Evolutionary conservation across 345 rosid genomes (phyloP).

Genomic region (Brassica rapa): DNA sequence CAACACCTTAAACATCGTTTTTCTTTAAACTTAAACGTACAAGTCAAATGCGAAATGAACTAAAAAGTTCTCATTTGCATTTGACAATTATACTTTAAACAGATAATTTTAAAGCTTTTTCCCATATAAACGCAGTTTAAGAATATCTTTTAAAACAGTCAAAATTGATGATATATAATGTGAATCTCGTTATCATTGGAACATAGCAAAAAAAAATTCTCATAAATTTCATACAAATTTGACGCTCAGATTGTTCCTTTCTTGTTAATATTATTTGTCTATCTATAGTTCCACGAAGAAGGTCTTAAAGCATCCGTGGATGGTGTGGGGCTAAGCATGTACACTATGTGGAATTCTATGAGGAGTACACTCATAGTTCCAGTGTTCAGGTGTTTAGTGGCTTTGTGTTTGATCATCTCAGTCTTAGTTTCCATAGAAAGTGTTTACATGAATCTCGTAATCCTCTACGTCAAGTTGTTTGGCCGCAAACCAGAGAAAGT

Average conservation of each 20-base stretch:
- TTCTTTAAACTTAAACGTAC: not conserved
- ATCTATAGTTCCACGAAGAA: conserved; percentile 14
- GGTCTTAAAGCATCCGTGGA: conserved; percentile 7
- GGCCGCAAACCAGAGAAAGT: conserved; percentile 40
- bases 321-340: conserved; percentile 7
- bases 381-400: conserved; percentile 37
- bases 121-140: not conserved
- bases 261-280: not conserved
- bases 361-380: conserved; percentile 46
- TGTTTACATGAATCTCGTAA: conserved; percentile 51
- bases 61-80: not conserved
- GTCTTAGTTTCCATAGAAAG: conserved; percentile 50
- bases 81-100: not conserved
- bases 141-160: not conserved
- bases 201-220: not conserved
- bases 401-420: conserved; percentile 47
- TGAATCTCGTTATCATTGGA: not conserved
- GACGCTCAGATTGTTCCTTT: not conserved
- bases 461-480: conserved; percentile 44
- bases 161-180: not conserved
- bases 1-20: not conserved
- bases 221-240: not conserved
- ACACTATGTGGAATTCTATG: conserved; percentile 34
- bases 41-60: not conserved
- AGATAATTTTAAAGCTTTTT: not conserved